Base-by-base conservation (phyloP, 164 flowering plant genomes). In the Chimonanthus salicifolius region DNA sequence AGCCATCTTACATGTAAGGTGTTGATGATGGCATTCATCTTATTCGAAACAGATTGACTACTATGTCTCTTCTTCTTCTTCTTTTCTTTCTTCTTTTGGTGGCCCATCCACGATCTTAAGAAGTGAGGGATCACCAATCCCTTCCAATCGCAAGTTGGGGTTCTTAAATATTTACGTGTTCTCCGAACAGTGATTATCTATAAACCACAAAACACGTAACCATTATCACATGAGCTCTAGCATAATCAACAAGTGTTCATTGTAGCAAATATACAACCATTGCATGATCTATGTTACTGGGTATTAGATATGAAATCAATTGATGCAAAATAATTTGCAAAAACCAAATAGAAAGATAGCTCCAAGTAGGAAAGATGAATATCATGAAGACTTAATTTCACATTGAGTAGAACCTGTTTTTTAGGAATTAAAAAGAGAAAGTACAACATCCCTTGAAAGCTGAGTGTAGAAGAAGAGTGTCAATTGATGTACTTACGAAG, bases 111-210 rank as follows among this genome's bases (percentile, higher is more conserved):
- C 21, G 75, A 71, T 74, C 66, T 75, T 13, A 79, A 43, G 54
- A 81, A 78, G 7, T 70, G 75, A 48, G 86, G 84, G 76, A 83
- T 54, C 48, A 78, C 20, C n/a, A 76, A 13, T 67, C 68, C 78
- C 70, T 66, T 65, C 70, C 75, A 73, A 46, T 79, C 77, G 79
- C 86, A 78, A 62, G 79, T 62, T 9, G 80, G 76, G 62, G 67
- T 78, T 66, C 49, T 66, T 50, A 73, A 21, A 45, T 51, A 0
- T 72, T 72, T 81, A 62, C 72, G 68, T 78, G 72, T 79, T 54
- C 75, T 68, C 43, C 21, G 63, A 13, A 51, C 79, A 72, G 77
- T 49, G 6, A 74, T 50, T 66, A 54, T 68, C 88, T 85, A 67
- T 67, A 20, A 62, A 49, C 33, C 33, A 33, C 33, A 33, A 15